Evolutionary conservation across 2,329 filamentous ascomycete species (phyloP).

Genomic region (Aurifilum marmelostoma): DNA sequence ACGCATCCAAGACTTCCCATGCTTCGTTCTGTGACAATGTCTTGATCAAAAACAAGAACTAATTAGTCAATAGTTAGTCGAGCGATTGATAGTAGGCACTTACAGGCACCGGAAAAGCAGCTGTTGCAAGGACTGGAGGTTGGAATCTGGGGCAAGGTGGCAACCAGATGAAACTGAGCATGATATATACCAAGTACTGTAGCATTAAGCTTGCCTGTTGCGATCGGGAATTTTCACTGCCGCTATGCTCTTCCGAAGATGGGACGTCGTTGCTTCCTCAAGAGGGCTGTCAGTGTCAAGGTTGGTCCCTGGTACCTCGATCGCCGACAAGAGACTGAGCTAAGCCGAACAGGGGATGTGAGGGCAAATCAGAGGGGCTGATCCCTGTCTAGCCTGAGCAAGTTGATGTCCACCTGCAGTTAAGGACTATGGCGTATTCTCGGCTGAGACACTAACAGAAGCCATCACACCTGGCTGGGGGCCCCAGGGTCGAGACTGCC

Average conservation of each 20-base stretch:
- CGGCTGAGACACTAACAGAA: conserved; percentile 4
- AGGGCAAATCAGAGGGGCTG: not conserved
- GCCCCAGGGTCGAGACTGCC: conserved; percentile 9
- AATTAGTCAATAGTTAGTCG: not conserved
- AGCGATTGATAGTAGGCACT: too few species aligned
- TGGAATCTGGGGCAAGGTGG: not conserved
- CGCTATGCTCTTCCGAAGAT: not conserved
- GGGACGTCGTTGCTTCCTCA: not conserved
- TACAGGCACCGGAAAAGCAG: not conserved
- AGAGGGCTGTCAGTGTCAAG: not conserved
- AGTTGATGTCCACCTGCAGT: conserved; percentile 13
- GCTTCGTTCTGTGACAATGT: not conserved
- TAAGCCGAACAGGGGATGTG: not conserved
- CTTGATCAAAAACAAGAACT: not conserved
- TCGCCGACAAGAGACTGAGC: not conserved
- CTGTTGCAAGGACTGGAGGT: not conserved
- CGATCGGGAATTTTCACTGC: not conserved
- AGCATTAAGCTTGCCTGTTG: not conserved
- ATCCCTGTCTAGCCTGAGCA: conserved; percentile 28
- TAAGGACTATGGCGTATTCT: not conserved
- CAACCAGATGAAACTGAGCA: not conserved
- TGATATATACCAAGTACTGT: not conserved
- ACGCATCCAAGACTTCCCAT: not conserved
- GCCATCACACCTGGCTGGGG: not conserved
- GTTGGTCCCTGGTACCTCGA: not conserved